Conservation (phyloP, 805 yeast species). For the Tetrapisispora iriomotensis region DNA sequence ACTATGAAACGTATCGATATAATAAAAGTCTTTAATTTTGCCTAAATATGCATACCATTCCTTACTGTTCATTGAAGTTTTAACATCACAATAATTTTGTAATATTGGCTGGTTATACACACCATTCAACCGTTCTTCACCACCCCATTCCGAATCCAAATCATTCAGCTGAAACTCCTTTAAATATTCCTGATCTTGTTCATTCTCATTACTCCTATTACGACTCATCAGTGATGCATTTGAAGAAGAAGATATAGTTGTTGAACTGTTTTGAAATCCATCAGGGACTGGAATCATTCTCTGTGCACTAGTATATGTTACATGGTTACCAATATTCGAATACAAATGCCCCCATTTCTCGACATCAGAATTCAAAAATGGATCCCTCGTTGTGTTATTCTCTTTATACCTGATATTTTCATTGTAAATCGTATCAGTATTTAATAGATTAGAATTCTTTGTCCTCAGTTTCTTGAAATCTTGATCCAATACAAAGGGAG, state of each 20-base stretch:
- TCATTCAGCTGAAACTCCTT: constrained; percentile 22
- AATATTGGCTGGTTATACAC: constrained; percentile 33
- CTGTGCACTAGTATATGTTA: constrained; percentile 16
- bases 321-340: constrained; percentile 26
- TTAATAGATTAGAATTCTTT: constrained; percentile 10
- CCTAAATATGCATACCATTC: constrained; percentile 25
- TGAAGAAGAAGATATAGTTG: no score
- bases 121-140: constrained; percentile 50
- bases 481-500: constrained; percentile 56
- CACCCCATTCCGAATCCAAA: constrained; percentile 56
- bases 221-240: no score
- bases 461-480: constrained; percentile 17
- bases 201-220: no score
- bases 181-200: no score
- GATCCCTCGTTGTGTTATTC: constrained; percentile 19
- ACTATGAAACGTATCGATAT: constrained; percentile 7
- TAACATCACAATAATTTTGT: constrained; percentile 18
- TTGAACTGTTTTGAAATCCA: no score
- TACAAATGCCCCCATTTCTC: constrained; percentile 43
- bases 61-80: constrained; percentile 21
- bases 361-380: constrained; percentile 31
- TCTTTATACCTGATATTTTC: constrained; percentile 1
- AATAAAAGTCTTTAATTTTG: constrained; percentile 22
- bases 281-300: no score
- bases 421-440: constrained; percentile 18